Evolutionary conservation across 2,329 filamentous ascomycete species (phyloP), one percentile per base, ranked within the genome.

Genomic region (Apiospora malaysiana): DNA sequence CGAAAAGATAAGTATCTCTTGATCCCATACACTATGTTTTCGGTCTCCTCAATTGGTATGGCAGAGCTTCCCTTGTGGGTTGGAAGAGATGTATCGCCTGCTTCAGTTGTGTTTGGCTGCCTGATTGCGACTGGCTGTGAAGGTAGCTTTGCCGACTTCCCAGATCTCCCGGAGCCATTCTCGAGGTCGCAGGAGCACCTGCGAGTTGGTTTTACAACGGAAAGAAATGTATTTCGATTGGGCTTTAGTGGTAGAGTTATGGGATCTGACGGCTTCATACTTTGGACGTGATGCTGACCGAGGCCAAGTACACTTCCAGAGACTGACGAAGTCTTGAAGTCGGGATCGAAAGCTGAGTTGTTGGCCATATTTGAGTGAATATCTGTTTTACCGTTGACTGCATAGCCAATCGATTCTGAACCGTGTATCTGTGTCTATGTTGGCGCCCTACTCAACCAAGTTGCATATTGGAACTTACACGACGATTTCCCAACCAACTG

Each of bases 1-100:
- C 68, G 74, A 18, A 68, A 42, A 23, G 75, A 77, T 16, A 80
- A 68, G 66, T 77, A 79, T 12, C 75, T 72, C 27, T 73, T 74
- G 23, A 80, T 75, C 45, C 74, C 75, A 37, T 71, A 66, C 25
- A 77, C 66, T 21, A 80, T 79, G 40, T 18, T 46, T 21, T 67
- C 65, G 42, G 25, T 67, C 40, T 46, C 40, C 5, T 67, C 56
- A 12, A 5, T 23, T 8, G 56, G 10, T 40, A 40, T 40, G 5
- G 32, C 14, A 10, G 56, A 23, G 9, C 40, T 63, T 23, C 32
- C 14, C 12, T 5, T 32, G 32, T 18, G 32, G 1, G 27, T 1
- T 27, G 10, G 66, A 69, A 40, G 32, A 5, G 21, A 8, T 12
- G 69, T 69, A 27, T 71, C 68, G 27, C 69, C 71, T 27, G 63